Evolutionary conservation across 345 rosid genomes (phyloP).

Genomic region (Gossypium turneri): DNA sequence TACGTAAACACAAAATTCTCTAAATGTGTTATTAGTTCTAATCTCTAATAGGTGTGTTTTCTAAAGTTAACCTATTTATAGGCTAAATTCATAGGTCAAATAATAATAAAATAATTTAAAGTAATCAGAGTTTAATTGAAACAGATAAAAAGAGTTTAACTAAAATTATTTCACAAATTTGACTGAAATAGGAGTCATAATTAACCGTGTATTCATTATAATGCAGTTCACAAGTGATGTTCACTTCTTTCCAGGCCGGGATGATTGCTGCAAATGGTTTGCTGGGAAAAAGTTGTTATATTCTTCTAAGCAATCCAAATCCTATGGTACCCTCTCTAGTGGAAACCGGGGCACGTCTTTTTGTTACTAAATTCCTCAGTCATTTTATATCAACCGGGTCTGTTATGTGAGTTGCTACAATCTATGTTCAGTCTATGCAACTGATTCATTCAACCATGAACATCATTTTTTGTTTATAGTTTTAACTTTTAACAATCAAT

Average conservation of each 20-base stretch:
- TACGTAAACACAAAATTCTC: no score
- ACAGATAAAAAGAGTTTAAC: no score
- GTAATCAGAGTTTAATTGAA: no score
- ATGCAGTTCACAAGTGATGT: not conserved
- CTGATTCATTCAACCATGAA: not conserved
- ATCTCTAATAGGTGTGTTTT: no score
- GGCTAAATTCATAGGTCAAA: no score
- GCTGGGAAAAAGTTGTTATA: slow-evolving; percentile 40
- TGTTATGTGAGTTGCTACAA: slow-evolving; percentile 50
- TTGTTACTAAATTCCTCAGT: slow-evolving; percentile 70
- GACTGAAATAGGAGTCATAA: no score
- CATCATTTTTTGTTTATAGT: not conserved
- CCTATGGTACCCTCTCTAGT: slow-evolving; percentile 73
- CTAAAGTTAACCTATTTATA: no score
- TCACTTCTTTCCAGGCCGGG: slow-evolving; percentile 52
- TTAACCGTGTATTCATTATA: not conserved
- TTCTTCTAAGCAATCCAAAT: slow-evolving; percentile 55
- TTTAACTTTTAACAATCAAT: not conserved
- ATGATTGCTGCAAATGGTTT: slow-evolving; percentile 60
- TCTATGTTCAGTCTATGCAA: no score
- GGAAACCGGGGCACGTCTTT: slow-evolving; percentile 69
- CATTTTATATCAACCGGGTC: slow-evolving; percentile 60
- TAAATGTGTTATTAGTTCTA: no score
- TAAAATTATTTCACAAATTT: no score
- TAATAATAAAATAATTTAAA: no score